Percentiles rank a stretch among this genome's conserved stretches.
These are phyloP conservation scores for Sophora flavescens DNA, from an alignment of 306 rosid species.

Conservation along the genomic window DNA sequence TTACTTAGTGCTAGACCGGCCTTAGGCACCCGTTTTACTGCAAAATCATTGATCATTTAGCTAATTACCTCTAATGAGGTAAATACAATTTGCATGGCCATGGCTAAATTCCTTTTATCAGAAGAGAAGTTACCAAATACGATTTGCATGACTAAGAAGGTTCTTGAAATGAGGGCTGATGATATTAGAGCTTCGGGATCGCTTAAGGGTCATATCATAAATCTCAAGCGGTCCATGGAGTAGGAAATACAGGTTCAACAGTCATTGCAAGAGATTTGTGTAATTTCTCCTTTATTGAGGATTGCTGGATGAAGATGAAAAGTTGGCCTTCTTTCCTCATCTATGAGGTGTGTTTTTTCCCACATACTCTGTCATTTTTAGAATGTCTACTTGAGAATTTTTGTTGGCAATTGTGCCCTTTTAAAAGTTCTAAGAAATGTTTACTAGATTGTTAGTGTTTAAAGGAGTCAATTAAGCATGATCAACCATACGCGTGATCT, in stretches of 20 bases:
- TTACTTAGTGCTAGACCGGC: too few relatives aligned
- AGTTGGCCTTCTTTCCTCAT: constrained; percentile 12
- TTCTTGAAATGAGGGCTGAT: constrained; percentile 69
- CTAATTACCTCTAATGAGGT: too few relatives aligned
- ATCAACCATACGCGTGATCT: not conserved
- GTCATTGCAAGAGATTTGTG: constrained; percentile 81
- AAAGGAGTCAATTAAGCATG: constrained; percentile 8
- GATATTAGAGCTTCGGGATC: constrained; percentile 65
- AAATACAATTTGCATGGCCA: too few relatives aligned
- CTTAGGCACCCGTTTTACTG: too few relatives aligned
- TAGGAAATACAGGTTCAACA: constrained; percentile 82
- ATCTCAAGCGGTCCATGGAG: constrained; percentile 77
- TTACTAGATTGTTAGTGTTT: constrained; percentile 1
- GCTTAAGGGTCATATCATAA: constrained; percentile 60
- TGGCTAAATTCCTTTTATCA: too few relatives aligned
- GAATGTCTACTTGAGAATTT: constrained; percentile 33
- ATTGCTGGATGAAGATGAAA: constrained; percentile 81
- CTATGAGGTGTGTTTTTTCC: constrained; percentile 21
- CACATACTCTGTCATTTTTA: not conserved
- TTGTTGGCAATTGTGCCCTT: constrained; percentile 13
- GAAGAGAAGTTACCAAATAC: too few relatives aligned
- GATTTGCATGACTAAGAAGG: constrained; percentile 63
- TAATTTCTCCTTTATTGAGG: constrained; percentile 81
- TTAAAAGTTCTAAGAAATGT: constrained; percentile 22
- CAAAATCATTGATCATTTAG: too few relatives aligned